These are phyloP conservation scores for Raffaelea ambrosiae DNA, from an alignment of 2,329 filamentous ascomycete species.

Conservation along the genomic window DNA sequence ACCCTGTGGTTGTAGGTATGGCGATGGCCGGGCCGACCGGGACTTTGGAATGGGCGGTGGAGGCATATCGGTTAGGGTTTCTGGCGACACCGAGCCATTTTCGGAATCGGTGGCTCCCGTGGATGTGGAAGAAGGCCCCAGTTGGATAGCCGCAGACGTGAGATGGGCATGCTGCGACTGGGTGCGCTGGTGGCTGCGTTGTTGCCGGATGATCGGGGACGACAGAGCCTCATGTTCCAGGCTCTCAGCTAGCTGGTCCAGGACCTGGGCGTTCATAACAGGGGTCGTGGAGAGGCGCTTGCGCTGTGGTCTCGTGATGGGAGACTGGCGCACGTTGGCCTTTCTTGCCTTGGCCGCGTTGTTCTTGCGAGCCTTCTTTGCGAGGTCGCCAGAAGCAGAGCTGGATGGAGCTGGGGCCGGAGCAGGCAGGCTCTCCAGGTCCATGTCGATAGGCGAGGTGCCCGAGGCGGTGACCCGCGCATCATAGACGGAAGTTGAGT, in stretches of 20 bases:
- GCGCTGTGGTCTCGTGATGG: constrained; percentile 60
- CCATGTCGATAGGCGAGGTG: constrained; percentile 48
- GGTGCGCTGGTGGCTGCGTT: constrained; percentile 22
- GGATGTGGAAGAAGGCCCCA: constrained; percentile 25
- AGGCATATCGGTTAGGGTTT: constrained; percentile 57
- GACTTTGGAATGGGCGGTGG: constrained; percentile 60
- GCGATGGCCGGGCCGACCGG: constrained; percentile 56
- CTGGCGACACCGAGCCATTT: constrained; percentile 56
- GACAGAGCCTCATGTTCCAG: constrained; percentile 26
- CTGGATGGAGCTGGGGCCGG: constrained; percentile 9
- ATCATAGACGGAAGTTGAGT: constrained; percentile 37
- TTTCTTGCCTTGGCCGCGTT: constrained; percentile 43
- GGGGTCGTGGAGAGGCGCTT: constrained; percentile 46
- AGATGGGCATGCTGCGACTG: constrained; percentile 24
- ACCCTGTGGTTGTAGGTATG: constrained; percentile 52
- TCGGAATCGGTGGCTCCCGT: constrained; percentile 47
- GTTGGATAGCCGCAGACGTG: constrained; percentile 12
- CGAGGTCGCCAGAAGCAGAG: constrained; percentile 23
- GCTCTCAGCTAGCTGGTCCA: constrained; percentile 40
- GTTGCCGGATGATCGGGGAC: constrained; percentile 18
- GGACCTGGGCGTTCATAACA: constrained; percentile 44
- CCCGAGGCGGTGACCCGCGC: constrained; percentile 30
- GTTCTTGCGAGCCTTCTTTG: constrained; percentile 45
- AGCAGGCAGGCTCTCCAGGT: constrained; percentile 34
- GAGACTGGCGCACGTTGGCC: constrained; percentile 56